phyloP scores from a whole-genome alignment of 495 filamentous ascomycete species.

The Neurospora sp. region DNA sequence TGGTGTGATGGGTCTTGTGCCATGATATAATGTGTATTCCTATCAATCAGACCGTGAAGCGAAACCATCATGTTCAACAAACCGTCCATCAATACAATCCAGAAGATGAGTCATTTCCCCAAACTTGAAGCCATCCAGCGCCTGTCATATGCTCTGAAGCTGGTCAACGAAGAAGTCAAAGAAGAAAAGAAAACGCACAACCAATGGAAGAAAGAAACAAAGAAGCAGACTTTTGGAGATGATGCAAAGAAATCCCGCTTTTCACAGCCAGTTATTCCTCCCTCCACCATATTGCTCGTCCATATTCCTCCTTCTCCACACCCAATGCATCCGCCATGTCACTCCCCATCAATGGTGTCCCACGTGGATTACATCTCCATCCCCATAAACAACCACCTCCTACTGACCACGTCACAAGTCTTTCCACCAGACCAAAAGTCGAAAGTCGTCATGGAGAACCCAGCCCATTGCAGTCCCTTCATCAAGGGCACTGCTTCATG shows the following conservation, averaged over 20 bases:
- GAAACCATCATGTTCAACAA: slow-evolving; percentile 7
- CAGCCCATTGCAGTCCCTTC: slow-evolving; percentile 83
- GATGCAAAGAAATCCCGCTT: background rate
- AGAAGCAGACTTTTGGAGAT: background rate
- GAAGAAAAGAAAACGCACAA: background rate
- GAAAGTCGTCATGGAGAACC: slow-evolving; percentile 72
- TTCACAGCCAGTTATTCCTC: background rate
- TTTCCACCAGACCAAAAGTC: slow-evolving; percentile 53
- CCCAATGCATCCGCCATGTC: background rate
- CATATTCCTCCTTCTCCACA: background rate
- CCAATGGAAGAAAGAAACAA: background rate
- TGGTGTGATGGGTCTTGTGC: background rate
- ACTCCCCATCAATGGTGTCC: background rate
- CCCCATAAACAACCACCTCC: slow-evolving; percentile 73
- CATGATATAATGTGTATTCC: background rate
- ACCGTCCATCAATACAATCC: slow-evolving; percentile 7
- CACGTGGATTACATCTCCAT: slow-evolving; percentile 57
- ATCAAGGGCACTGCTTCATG: slow-evolving; percentile 54
- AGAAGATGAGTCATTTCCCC: background rate
- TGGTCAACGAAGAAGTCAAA: background rate
- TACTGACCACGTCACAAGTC: slow-evolving; percentile 45
- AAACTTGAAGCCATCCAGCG: background rate
- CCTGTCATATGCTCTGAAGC: background rate
- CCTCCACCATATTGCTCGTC: background rate
- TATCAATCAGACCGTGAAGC: background rate